A percentile compares a stretch with the other conserved stretches of the same genome.
phyloP scores from a whole-genome alignment of 176 grass and related monocot genomes.

The Areca catechu region DNA sequence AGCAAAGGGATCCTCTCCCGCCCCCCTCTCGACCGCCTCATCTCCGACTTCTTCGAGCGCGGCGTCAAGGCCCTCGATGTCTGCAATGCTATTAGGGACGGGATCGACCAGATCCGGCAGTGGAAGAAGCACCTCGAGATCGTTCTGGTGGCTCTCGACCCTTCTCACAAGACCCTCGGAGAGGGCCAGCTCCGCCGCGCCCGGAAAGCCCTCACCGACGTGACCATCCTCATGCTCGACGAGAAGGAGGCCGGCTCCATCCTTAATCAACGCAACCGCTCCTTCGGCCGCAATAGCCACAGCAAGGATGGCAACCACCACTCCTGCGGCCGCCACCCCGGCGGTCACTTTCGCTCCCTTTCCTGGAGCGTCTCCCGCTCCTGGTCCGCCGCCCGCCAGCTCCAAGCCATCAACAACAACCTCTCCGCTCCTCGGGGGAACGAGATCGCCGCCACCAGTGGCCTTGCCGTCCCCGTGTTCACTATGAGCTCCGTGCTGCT shows the following conservation, averaged over 20 bases:
- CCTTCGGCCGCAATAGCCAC: slow-evolving; percentile 36
- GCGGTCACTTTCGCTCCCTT: slow-evolving; percentile 57
- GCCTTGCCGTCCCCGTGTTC: slow-evolving; percentile 46
- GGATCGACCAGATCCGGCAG: slow-evolving; percentile 64
- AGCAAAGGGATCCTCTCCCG: neutral
- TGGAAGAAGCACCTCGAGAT: slow-evolving; percentile 72
- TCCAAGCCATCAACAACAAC: slow-evolving; percentile 65
- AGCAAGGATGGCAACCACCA: neutral
- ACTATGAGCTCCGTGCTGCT: slow-evolving; percentile 63
- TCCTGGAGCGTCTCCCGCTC: slow-evolving; percentile 94
- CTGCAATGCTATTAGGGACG: slow-evolving; percentile 86
- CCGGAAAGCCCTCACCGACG: slow-evolving; percentile 76
- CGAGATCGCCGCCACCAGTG: slow-evolving; percentile 40
- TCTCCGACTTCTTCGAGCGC: slow-evolving; percentile 88
- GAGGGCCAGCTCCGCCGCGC: slow-evolving; percentile 84
- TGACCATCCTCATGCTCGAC: slow-evolving; percentile 92
- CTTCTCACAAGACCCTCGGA: slow-evolving; percentile 18
- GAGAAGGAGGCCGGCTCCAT: slow-evolving; percentile 45
- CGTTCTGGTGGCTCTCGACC: slow-evolving; percentile 33
- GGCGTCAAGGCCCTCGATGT: slow-evolving; percentile 88
- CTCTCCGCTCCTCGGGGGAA: slow-evolving; percentile 46
- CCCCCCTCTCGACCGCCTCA: slow-evolving; percentile 54
- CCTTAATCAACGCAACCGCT: slow-evolving; percentile 56
- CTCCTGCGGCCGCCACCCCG: slow-evolving; percentile 9
- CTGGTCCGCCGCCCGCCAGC: slow-evolving; percentile 90